Conservation (phyloP, 176 grass and related monocot species). For the Carex kokanica region DNA sequence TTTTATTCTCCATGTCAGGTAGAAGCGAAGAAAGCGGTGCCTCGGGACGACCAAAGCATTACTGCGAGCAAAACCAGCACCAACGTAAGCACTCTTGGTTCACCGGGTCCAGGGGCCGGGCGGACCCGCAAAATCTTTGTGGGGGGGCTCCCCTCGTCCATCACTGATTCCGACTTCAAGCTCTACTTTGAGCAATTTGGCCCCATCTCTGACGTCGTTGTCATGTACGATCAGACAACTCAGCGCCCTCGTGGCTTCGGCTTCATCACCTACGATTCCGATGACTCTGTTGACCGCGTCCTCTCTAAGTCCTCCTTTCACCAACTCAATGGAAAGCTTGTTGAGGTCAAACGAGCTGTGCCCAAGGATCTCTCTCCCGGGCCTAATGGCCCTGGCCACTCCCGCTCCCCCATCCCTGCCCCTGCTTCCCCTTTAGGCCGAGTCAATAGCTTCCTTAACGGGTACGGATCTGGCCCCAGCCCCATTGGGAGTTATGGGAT, state of each 20-base stretch:
- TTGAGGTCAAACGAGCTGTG: constrained; percentile 93
- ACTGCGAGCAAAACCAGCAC: constrained; percentile 59
- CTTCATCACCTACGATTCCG: constrained; percentile 96
- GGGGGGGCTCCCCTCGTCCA: constrained; percentile 72
- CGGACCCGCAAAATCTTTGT: constrained; percentile 96
- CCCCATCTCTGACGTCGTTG: constrained; percentile 77
- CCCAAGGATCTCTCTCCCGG: constrained; percentile 93
- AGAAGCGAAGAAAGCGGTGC: constrained; percentile 92
- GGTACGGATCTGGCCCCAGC: constrained; percentile 59
- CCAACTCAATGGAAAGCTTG: constrained; percentile 93
- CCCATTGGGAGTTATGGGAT: constrained; percentile 72
- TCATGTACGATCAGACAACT: constrained; percentile 96
- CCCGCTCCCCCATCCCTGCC: constrained; percentile 54
- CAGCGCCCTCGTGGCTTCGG: constrained; percentile 93
- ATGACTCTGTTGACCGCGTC: constrained; percentile 76
- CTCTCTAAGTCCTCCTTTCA: constrained; percentile 75
- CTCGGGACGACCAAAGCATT: constrained; percentile 77
- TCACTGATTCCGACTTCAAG: constrained; percentile 83
- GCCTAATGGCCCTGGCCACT: constrained; percentile 42
- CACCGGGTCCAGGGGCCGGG: constrained; percentile 20
- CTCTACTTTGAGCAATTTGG: constrained; percentile 95
- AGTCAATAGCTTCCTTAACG: constrained; percentile 71
- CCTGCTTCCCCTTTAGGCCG: constrained; percentile 60
- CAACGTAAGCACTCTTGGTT: constrained; percentile 57
- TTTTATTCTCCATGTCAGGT: constrained; percentile 42